Conservation (phyloP, 345 rosid genomes). For the Kernera saxatilis region DNA sequence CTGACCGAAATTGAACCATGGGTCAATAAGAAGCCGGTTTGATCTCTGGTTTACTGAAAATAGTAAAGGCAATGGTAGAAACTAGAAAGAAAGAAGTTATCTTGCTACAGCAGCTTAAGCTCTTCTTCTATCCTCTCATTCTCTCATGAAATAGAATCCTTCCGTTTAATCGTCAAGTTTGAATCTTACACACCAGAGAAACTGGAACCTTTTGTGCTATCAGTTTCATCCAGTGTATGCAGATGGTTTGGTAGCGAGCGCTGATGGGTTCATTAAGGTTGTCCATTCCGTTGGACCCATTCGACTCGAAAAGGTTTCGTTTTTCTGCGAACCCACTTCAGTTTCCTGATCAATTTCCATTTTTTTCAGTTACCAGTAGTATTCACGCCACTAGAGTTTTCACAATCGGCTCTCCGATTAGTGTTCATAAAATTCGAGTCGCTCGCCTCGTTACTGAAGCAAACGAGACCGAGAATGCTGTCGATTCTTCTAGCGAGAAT, state of each 20-base stretch:
- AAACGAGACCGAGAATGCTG: conserved; percentile 21
- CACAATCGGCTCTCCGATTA: conserved; percentile 31
- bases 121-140: conserved; percentile 11
- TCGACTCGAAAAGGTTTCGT: conserved; percentile 50
- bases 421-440: conserved; percentile 34
- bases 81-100: neutral
- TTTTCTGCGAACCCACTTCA: conserved; percentile 38
- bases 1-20: neutral
- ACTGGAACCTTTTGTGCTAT: neutral
- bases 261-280: conserved; percentile 54
- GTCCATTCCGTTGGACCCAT: conserved; percentile 37
- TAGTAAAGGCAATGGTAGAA: neutral
- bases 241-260: conserved; percentile 2
- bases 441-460: conserved; percentile 39
- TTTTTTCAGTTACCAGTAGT: conserved; percentile 34
- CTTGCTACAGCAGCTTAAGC: neutral
- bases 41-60: conserved; percentile 7
- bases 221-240: neutral
- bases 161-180: neutral
- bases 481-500: conserved; percentile 7
- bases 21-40: neutral
- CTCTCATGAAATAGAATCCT: neutral
- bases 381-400: conserved; percentile 29
- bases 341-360: conserved; percentile 34
- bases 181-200: neutral